Conservation (phyloP, 257 asterid genomes). For the Capsicum pubescens region DNA sequence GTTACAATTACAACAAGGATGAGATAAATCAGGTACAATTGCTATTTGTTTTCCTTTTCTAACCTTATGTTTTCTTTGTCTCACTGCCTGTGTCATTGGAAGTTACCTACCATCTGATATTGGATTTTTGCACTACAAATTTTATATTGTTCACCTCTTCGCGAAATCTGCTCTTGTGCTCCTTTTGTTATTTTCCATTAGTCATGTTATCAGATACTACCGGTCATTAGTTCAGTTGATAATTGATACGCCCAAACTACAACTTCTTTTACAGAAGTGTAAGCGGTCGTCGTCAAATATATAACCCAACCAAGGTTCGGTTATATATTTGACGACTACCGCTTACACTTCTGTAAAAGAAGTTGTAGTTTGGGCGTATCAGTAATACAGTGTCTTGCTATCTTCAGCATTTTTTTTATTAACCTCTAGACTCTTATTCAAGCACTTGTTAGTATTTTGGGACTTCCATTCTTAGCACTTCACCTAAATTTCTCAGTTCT, state of each 20-base stretch:
- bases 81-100: background rate
- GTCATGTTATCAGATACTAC: background rate
- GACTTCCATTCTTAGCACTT: background rate
- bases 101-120: slow-evolving; percentile 5
- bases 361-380: no score
- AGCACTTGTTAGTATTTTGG: background rate
- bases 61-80: background rate
- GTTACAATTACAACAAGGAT: slow-evolving; percentile 80
- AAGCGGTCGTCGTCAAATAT: no score
- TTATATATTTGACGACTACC: no score
- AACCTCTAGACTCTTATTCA: slow-evolving; percentile 13
- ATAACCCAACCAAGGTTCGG: no score
- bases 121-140: background rate
- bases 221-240: background rate
- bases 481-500: slow-evolving; percentile 5
- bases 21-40: slow-evolving; percentile 85
- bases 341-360: no score
- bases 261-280: no score
- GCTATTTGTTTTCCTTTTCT: background rate
- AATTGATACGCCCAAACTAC: no score
- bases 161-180: background rate
- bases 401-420: slow-evolving; percentile 7
- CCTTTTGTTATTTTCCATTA: background rate
- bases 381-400: background rate
- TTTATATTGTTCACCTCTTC: background rate